These are phyloP conservation scores for Cutaneotrichosporon sp. DNA, from an alignment of 1,284 basidiomycete species.

Conservation along the genomic window DNA sequence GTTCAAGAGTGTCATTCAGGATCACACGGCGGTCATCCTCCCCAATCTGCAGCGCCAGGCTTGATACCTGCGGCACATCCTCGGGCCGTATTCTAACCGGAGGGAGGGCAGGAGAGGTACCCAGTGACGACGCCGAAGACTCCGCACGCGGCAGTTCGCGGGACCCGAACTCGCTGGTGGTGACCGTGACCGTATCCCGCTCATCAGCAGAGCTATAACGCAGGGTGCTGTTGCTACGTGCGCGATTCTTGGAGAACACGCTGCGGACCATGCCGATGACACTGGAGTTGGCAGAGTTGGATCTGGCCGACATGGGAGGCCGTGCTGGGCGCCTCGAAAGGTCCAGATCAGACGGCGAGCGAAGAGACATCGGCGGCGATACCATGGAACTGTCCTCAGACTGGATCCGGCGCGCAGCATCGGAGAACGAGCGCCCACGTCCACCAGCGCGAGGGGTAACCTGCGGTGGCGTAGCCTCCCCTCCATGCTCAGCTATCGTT, in stretches of 20 bases:
- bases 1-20: slow-evolving; percentile 27
- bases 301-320: slow-evolving; percentile 23
- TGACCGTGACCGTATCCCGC: slow-evolving; percentile 3
- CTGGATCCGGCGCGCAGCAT: slow-evolving; percentile 14
- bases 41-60: slow-evolving; percentile 23
- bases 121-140: slow-evolving; percentile 33
- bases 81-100: slow-evolving; percentile 25
- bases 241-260: slow-evolving; percentile 39
- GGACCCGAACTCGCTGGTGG: slow-evolving; percentile 5
- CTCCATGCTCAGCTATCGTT: slow-evolving; percentile 4
- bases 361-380: slow-evolving; percentile 13
- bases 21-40: slow-evolving; percentile 27
- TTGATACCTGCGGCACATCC: slow-evolving; percentile 28
- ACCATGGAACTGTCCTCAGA: slow-evolving; percentile 14
- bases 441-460: slow-evolving; percentile 14
- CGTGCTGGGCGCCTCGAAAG: not conserved
- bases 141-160: slow-evolving; percentile 18
- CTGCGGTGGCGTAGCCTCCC: not conserved
- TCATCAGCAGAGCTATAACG: slow-evolving; percentile 38
- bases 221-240: slow-evolving; percentile 39
- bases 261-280: slow-evolving; percentile 43
- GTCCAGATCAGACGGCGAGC: slow-evolving; percentile 1
- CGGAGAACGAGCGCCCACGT: slow-evolving; percentile 22
- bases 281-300: slow-evolving; percentile 44
- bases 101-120: slow-evolving; percentile 26